These are phyloP conservation scores for Desmodesmus armatus DNA, from an alignment of 139 green algal species.

Conservation along the genomic window DNA sequence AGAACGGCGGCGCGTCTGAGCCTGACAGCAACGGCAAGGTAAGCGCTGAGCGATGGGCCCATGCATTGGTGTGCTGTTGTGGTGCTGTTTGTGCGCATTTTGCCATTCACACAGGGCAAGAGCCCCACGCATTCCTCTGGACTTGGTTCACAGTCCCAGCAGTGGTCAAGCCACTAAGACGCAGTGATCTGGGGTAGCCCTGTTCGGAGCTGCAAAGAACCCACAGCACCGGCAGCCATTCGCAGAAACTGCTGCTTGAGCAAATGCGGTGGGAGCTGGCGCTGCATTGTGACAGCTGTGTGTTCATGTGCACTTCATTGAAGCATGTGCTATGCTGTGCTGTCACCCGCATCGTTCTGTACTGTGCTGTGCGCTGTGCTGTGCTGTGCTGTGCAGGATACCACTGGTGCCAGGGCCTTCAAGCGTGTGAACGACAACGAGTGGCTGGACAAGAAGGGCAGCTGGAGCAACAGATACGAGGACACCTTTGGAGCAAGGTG, in stretches of 20 bases:
- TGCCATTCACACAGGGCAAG: too few species aligned
- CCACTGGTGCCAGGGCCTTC: slow-evolving; percentile 73
- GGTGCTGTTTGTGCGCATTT: neutral
- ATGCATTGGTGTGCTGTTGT: too few species aligned
- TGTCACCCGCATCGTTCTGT: neutral
- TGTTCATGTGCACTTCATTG: neutral
- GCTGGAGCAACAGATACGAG: slow-evolving; percentile 74
- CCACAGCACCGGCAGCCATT: too few species aligned
- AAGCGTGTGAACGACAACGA: slow-evolving; percentile 83
- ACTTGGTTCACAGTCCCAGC: too few species aligned
- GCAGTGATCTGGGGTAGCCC: too few species aligned
- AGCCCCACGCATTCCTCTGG: too few species aligned
- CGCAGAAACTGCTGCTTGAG: too few species aligned
- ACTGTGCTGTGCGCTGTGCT: too few species aligned
- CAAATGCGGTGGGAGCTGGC: too few species aligned
- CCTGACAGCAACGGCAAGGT: slow-evolving; percentile 4
- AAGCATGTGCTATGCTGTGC: neutral
- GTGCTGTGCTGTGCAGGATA: neutral
- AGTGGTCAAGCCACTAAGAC: too few species aligned
- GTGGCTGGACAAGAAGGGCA: slow-evolving; percentile 88
- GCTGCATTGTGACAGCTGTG: neutral
- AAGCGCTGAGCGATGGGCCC: too few species aligned
- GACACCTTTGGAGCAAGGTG: slow-evolving; percentile 71
- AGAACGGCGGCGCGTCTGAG: neutral
- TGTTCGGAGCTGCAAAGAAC: too few species aligned